phyloP scores from a whole-genome alignment of 1,284 basidiomycete genomes.

The Erythrobasidium hasegawianum region DNA sequence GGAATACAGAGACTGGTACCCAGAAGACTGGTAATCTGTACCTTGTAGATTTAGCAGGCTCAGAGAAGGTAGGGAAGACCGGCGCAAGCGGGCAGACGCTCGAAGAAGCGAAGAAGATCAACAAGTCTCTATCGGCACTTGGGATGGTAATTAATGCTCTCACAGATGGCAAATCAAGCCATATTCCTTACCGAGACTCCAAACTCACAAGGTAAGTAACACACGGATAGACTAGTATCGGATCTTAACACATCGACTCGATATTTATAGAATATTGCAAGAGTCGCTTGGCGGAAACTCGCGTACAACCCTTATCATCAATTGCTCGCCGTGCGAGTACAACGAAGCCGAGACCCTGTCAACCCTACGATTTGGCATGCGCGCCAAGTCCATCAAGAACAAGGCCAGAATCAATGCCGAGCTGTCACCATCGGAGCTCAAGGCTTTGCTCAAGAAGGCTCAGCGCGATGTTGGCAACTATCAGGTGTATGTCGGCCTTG shows the following conservation, averaged over 20 bases:
- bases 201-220: constrained; percentile 67
- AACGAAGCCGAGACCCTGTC: constrained; percentile 97
- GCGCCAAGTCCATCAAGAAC: constrained; percentile 99
- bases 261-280: constrained; percentile 77
- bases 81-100: constrained; percentile 97
- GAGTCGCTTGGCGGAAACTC: constrained; percentile 99
- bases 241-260: not conserved
- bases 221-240: not conserved
- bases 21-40: constrained; percentile 96
- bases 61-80: constrained; percentile 99
- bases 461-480: constrained; percentile 77
- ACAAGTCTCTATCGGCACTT: constrained; percentile 93
- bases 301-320: constrained; percentile 96
- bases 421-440: constrained; percentile 92
- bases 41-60: constrained; percentile 96
- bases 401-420: constrained; percentile 98
- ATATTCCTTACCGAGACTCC: constrained; percentile 98
- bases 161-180: constrained; percentile 86
- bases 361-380: constrained; percentile 93
- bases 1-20: constrained; percentile 89
- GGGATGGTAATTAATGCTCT: constrained; percentile 99
- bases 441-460: constrained; percentile 83
- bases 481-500: constrained; percentile 78
- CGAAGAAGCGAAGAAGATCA: constrained; percentile 99
- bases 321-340: constrained; percentile 94